A percentile compares a stretch with the other conserved stretches of the same genome.
phyloP scores from a whole-genome alignment of 106 monocot genomes.

The Alisma plantagoaquatica region DNA sequence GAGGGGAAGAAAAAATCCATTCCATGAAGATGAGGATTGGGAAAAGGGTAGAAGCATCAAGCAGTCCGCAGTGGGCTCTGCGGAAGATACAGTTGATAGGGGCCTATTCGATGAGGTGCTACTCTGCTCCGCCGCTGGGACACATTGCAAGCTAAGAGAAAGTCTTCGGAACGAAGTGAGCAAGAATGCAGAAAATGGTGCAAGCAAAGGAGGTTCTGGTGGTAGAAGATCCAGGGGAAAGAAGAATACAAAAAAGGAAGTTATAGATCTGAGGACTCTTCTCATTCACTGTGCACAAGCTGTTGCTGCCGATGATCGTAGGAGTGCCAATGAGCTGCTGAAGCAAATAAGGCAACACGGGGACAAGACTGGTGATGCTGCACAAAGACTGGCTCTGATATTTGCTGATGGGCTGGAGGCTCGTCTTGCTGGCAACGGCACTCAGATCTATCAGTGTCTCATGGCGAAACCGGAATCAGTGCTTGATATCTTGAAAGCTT shows the following conservation, averaged over 20 bases:
- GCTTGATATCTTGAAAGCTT: constrained; percentile 50
- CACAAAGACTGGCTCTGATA: constrained; percentile 53
- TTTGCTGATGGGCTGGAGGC: constrained; percentile 75
- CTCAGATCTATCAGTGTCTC: constrained; percentile 41
- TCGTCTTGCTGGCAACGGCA: constrained; percentile 68
- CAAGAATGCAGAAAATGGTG: constrained; percentile 8
- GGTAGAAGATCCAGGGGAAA: constrained; percentile 21
- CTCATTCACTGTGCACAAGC: constrained; percentile 69
- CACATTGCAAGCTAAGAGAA: constrained; percentile 16
- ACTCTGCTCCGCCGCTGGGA: constrained; percentile 21
- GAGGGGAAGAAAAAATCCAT: constrained; percentile 27
- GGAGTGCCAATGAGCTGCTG: constrained; percentile 39
- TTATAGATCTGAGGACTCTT: constrained; percentile 53
- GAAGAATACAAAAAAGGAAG: constrained; percentile 50
- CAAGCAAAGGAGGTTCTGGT: constrained; percentile 21
- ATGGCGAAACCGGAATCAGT: constrained; percentile 36
- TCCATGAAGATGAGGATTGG: constrained; percentile 31
- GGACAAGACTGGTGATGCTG: constrained; percentile 40
- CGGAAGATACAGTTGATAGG: constrained; percentile 31
- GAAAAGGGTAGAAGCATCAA: constrained; percentile 52
- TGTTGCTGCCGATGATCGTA: constrained; percentile 59
- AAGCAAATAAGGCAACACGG: constrained; percentile 66
- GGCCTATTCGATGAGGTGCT: constrained; percentile 48
- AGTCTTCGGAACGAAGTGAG: constrained; percentile 21
- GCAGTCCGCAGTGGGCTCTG: constrained; percentile 32